Evolutionary conservation across 345 rosid genomes (phyloP).

Genomic region (Garcia nutans): DNA sequence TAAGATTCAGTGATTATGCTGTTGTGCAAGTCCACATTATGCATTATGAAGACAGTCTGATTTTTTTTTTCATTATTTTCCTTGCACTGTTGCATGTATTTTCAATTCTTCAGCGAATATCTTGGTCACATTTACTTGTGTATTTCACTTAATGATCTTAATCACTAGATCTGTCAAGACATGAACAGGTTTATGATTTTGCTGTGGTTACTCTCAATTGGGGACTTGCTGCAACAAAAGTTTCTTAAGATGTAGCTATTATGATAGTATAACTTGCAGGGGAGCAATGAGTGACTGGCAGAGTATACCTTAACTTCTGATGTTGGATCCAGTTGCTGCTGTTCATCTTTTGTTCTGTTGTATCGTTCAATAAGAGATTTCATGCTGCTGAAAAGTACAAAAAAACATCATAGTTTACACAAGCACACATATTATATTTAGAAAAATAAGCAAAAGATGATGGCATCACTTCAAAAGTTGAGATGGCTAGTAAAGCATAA

Average conservation of each 20-base stretch:
- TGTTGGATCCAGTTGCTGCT: conserved; percentile 51
- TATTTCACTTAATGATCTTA: too few relatives aligned
- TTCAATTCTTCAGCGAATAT: too few relatives aligned
- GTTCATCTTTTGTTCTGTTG: conserved; percentile 57
- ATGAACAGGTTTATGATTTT: too few relatives aligned
- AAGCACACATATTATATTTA: not conserved
- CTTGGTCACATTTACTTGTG: too few relatives aligned
- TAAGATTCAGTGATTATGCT: too few relatives aligned
- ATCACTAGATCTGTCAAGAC: too few relatives aligned
- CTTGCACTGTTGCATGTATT: not conserved
- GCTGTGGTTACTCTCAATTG: too few relatives aligned
- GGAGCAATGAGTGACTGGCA: not conserved
- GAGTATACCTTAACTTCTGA: conserved; percentile 66
- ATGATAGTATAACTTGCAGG: not conserved
- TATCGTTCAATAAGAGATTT: conserved; percentile 61
- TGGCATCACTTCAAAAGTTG: not conserved
- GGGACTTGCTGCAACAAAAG: too few relatives aligned
- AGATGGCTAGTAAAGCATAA: not conserved
- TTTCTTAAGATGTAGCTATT: not conserved
- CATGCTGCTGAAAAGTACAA: conserved; percentile 49
- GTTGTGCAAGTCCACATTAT: not conserved
- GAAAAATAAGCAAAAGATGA: not conserved
- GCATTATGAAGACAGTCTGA: not conserved
- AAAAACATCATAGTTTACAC: not conserved
- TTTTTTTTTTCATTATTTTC: too few relatives aligned